Percentiles rank a stretch among this genome's conserved stretches.
These are phyloP conservation scores for Saccharomycopsis hybrid DNA, from an alignment of 1,139 yeast species.

Conservation along the genomic window DNA sequence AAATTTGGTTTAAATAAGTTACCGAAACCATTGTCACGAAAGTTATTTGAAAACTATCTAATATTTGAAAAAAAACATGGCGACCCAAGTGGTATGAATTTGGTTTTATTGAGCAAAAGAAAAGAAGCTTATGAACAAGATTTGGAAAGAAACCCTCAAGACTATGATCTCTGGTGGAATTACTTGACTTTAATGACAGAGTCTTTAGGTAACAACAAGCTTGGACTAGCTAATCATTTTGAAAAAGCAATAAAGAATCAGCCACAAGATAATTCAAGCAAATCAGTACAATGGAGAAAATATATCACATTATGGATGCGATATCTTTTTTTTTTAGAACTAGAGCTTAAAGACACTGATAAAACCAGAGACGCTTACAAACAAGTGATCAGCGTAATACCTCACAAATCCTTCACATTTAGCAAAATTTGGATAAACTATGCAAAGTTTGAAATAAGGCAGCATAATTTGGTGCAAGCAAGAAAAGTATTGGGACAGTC, in stretches of 20 bases:
- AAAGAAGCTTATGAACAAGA: conserved; percentile 46
- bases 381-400: conserved; percentile 42
- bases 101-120: conserved; percentile 39
- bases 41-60: conserved; percentile 43
- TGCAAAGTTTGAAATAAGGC: conserved; percentile 72
- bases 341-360: conserved; percentile 37
- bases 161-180: conserved; percentile 81
- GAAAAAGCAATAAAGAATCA: conserved; percentile 38
- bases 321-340: conserved; percentile 60
- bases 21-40: conserved; percentile 35
- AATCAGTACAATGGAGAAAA: conserved; percentile 51
- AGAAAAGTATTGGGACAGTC: conserved; percentile 69
- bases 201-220: conserved; percentile 27
- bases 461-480: conserved; percentile 43
- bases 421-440: conserved; percentile 68
- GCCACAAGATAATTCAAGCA: conserved; percentile 28
- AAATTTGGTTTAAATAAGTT: conserved; percentile 45
- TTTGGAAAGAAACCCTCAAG: conserved; percentile 42
- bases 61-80: conserved; percentile 67
- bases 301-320: conserved; percentile 68
- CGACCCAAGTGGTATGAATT: conserved; percentile 45
- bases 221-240: conserved; percentile 31
- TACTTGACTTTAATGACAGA: conserved; percentile 46
- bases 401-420: conserved; percentile 56
- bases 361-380: conserved; percentile 48